phyloP scores from a whole-genome alignment of 2,329 filamentous ascomycete species.

The Macrophomina phaseolina region DNA sequence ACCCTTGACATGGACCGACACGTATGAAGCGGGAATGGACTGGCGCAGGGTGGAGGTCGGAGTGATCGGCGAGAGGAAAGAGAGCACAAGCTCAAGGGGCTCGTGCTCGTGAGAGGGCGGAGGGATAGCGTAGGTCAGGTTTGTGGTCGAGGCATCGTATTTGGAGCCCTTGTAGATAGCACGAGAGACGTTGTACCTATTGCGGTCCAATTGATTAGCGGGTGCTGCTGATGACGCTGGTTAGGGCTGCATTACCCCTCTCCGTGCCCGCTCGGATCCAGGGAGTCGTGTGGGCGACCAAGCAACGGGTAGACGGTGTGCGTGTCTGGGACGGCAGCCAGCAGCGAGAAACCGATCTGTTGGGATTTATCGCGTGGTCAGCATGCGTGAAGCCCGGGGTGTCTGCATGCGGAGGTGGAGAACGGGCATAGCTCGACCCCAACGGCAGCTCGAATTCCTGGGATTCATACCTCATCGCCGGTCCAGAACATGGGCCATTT shows the following conservation, averaged over 20 bases:
- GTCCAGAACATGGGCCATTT: constrained; percentile 89
- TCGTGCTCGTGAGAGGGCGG: constrained; percentile 45
- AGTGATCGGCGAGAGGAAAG: constrained; percentile 79
- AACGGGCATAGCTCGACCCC: constrained; percentile 9
- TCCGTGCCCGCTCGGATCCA: constrained; percentile 46
- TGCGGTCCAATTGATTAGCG: constrained; percentile 1
- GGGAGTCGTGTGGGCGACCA: constrained; percentile 69
- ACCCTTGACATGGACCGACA: constrained; percentile 73
- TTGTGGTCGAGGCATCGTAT: constrained; percentile 74
- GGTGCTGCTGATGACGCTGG: background rate
- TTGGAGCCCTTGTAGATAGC: constrained; percentile 65
- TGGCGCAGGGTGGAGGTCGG: constrained; percentile 81
- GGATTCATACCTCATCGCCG: constrained; percentile 62
- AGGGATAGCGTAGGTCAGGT: constrained; percentile 68
- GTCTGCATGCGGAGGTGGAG: constrained; percentile 10
- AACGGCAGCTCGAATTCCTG: constrained; percentile 11
- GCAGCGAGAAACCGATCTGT: constrained; percentile 66
- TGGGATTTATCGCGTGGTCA: background rate
- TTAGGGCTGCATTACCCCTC: constrained; percentile 43
- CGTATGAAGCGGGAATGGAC: constrained; percentile 80
- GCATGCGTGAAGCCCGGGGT: constrained; percentile 22
- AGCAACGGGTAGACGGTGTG: constrained; percentile 67
- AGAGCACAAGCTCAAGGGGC: constrained; percentile 62
- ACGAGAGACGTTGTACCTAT: constrained; percentile 63
- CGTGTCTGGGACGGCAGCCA: constrained; percentile 66